A percentile compares a stretch with the other conserved stretches of the same genome.
Evolutionary conservation across 1,284 basidiomycete genomes (phyloP).

Genomic region (Phellopilus nigrolimitatus): DNA sequence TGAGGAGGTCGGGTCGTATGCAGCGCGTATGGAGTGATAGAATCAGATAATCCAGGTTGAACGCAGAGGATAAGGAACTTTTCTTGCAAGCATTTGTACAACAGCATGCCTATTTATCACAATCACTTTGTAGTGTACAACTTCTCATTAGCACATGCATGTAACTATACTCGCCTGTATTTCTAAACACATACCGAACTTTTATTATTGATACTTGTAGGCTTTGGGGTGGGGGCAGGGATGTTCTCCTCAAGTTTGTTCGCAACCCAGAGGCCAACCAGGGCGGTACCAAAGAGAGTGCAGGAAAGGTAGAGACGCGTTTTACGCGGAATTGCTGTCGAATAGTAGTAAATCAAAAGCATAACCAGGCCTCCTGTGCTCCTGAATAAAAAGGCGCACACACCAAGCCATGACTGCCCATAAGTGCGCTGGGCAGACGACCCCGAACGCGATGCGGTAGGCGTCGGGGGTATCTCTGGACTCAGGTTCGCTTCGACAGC

Average conservation of each 20-base stretch:
- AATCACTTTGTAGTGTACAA: neutral
- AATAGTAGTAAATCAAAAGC: neutral
- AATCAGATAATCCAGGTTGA: neutral
- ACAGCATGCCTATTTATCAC: neutral
- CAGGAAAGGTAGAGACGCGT: constrained; percentile 18
- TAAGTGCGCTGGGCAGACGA: constrained; percentile 13
- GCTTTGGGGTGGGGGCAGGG: constrained; percentile 8
- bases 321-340: constrained; percentile 17
- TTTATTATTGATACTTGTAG: neutral
- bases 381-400: neutral
- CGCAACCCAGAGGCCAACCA: constrained; percentile 13
- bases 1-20: too few relatives aligned
- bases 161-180: neutral
- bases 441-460: too few relatives aligned
- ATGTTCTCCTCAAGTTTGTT: constrained; percentile 18
- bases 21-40: constrained; percentile 11
- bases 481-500: constrained; percentile 14
- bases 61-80: too few relatives aligned
- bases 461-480: constrained; percentile 2
- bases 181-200: neutral
- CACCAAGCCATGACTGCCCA: constrained; percentile 18
- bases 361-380: neutral
- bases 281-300: constrained; percentile 17
- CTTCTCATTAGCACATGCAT: neutral
- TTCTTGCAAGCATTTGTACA: too few relatives aligned